Evolutionary conservation across 305 asterid genomes (phyloP), one percentile per base, ranked within the genome.

Genomic region (Vinca major): DNA sequence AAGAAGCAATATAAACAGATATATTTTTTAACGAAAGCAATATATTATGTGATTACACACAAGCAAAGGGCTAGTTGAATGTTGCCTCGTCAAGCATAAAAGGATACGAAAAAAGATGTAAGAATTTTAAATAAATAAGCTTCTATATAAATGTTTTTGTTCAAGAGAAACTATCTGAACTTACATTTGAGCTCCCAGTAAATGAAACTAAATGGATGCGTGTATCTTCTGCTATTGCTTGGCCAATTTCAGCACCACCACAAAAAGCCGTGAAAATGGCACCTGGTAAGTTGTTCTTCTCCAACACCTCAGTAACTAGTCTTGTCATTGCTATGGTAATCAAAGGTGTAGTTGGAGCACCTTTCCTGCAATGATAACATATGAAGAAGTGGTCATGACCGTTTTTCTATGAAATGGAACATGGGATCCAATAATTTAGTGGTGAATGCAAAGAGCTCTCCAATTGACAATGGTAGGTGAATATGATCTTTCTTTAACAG

Each of bases 321-420:
- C 86, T 93, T 36, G 97, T 89, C 86, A 83, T 83, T 8, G 96
- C 96, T 72, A 93, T 77, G 64, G 97, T 93, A 64, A 90, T 80
- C 84, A 92, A 74, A 69, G 96, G 95, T 52, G 98, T 92, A 41
- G 98, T 88, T 61, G 98, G 98, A 84, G 98, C 98, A 72, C 88
- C 86, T 73, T 83, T 83, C 88, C 88, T 83, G 74, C 52, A 67
- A 54, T 53, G 62, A 68, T n/a, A 55, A 7, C 54, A 69, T 4
- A 50, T 13, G 45, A 13, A 51, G 1, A 55, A 49, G 50, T 37
- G 58, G 5, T 40, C 17, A 33, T 12, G 44, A 6, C 21, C 37
- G 43, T 37, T 37, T 5, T 37, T 37, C 11, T 37, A 16, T 39
- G 48, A 39, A 20, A 60, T 6, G 5, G 21, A 39, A 9, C 13